Percentiles rank a stretch among this genome's conserved stretches.
These are phyloP conservation scores for Daldinia childiae DNA, from an alignment of 495 filamentous ascomycete genomes.

Conservation along the genomic window DNA sequence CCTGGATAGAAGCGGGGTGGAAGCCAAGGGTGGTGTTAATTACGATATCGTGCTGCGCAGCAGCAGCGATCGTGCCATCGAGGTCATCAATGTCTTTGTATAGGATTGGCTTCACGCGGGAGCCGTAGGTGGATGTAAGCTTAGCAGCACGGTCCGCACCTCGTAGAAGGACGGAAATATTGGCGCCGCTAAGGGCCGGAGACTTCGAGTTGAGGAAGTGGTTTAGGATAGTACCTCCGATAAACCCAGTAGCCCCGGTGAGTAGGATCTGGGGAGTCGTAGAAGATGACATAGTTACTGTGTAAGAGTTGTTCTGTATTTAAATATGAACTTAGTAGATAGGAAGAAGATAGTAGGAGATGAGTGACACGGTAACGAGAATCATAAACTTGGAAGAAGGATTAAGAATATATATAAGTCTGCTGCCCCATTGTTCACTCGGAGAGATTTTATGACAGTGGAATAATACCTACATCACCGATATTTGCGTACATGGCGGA, in stretches of 20 bases:
- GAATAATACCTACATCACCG: not conserved
- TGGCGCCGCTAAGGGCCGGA: conserved; percentile 13
- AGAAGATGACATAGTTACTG: conserved; percentile 34
- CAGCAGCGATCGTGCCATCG: conserved; percentile 41
- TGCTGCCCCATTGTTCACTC: not conserved
- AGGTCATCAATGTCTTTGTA: conserved; percentile 47
- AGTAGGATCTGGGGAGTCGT: conserved; percentile 38
- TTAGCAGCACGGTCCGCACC: conserved; percentile 33
- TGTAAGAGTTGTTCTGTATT: not conserved
- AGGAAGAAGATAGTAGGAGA: not conserved
- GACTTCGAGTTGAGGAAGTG: conserved; percentile 30
- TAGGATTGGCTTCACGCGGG: conserved; percentile 32
- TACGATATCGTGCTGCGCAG: conserved; percentile 53
- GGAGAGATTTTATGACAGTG: not conserved
- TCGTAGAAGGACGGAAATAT: conserved; percentile 35
- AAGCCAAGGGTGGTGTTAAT: conserved; percentile 51
- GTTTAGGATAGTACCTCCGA: conserved; percentile 44
- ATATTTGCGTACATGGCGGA: not conserved
- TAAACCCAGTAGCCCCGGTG: conserved; percentile 43
- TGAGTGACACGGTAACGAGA: not conserved
- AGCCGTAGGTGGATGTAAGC: conserved; percentile 32
- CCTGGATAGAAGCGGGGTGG: conserved; percentile 44
- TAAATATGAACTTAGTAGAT: not conserved
- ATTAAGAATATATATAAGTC: not conserved
- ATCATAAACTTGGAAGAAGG: not conserved